phyloP scores from a whole-genome alignment of 2,329 filamentous ascomycete genomes.

The Neoarthrinium moseri region DNA sequence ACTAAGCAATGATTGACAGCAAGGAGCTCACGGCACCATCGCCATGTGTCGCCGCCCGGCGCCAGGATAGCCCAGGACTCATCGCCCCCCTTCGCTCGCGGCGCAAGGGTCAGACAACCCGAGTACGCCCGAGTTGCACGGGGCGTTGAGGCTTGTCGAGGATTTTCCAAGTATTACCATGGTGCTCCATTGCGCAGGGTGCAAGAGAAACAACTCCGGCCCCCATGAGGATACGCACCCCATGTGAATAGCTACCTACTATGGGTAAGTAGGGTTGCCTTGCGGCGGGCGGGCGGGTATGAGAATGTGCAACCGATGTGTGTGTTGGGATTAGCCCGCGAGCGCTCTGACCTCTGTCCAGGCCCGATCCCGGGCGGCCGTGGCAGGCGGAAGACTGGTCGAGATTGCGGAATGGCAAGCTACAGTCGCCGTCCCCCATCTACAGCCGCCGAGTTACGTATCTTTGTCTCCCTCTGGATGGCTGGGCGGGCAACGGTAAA shows the following conservation, averaged over 20 bases:
- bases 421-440: no score
- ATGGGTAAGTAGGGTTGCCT: no score
- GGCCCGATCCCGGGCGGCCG: background rate
- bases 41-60: constrained; percentile 1
- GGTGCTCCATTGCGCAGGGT: no score
- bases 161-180: no score
- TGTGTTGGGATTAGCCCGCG: background rate
- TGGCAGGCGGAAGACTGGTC: background rate
- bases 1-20: background rate
- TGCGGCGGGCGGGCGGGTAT: no score
- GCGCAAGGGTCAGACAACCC: background rate
- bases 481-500: no score
- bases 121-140: background rate
- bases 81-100: background rate
- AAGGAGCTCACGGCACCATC: constrained; percentile 1
- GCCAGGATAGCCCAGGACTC: background rate
- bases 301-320: background rate
- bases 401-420: background rate
- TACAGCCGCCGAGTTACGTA: no score
- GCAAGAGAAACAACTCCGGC: no score
- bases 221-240: no score
- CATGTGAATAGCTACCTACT: no score
- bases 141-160: no score
- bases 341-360: background rate
- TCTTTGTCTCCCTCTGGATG: no score